Base-by-base conservation (phyloP, 768 basidiomycete genomes). In the Asterophora parasitica region DNA sequence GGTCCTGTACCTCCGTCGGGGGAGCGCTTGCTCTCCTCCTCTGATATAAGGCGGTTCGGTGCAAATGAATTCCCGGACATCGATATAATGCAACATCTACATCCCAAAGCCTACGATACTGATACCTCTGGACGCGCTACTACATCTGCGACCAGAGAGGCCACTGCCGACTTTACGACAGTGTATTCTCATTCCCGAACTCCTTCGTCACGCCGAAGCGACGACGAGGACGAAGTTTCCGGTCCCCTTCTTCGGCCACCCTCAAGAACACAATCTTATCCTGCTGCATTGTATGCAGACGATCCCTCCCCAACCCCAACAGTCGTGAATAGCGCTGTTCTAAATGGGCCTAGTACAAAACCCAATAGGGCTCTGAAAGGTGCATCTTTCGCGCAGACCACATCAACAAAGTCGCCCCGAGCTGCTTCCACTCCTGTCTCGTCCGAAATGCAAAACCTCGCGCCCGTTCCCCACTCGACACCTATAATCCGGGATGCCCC, bases 81-180 rank as follows among this genome's bases (percentile, higher is more conserved):
- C 33, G 58, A 57, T 34, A 57, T 53, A 9, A 55, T 53, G 52
- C 39, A 55, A 12, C 32, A 54, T 28, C 28, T 57, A 8, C 52
- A 15, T 9, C 28, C 26, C 37, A 50, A 45, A 34, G 26, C 33
- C 6, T 41, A 33, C 27, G 16, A 5, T 11, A 17, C 26, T 27
- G n/a, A 16, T 11, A 27, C 23, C 9, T 20, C 23, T 19, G 46
- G 7, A 36, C 4, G 2, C 34, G 15, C 15, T 27, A 15, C 7
- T 11, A 7, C 36, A 31, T n/a, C 23, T 27, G 15, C 20, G 16
- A 32, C 11, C 4, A 37, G 19, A 20, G n/a, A 32, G 10, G 17
- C 2, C 20, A 16, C 3, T 9, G 42, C 32, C 16, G 38, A 31
- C 13, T 19, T 17, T 30, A 31, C 26, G 12, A 41, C 23, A n/a